A percentile compares a stretch with the other conserved stretches of the same genome.
phyloP scores from a whole-genome alignment of 73 alveolate genomes.

The Tetrahymena borealis region DNA sequence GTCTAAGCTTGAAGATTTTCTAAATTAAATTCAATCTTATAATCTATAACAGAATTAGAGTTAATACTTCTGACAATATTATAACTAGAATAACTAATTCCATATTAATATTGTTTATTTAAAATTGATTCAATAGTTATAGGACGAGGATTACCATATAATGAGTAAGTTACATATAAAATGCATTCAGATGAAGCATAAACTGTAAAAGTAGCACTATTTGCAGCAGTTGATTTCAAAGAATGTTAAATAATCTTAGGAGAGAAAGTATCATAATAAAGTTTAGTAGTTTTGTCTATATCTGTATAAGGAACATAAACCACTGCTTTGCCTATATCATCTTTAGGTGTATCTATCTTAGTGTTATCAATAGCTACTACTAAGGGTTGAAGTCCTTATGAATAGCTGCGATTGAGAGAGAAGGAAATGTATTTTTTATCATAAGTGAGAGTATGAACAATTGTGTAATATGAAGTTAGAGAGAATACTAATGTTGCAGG shows the following conservation, averaged over 20 bases:
- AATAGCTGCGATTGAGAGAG: not conserved
- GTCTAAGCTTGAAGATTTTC: not conserved
- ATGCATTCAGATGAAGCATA: too few species aligned
- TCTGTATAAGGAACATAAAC: too few species aligned
- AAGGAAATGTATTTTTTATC: not conserved
- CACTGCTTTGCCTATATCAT: not conserved
- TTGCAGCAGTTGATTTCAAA: too few species aligned
- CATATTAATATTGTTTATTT: not conserved
- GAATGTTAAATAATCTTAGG: too few species aligned
- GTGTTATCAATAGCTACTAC: not conserved
- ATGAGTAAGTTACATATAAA: not conserved
- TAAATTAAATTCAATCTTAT: not conserved
- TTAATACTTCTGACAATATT: not conserved
- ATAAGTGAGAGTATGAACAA: not conserved
- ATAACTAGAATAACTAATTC: not conserved
- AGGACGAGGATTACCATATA: not conserved
- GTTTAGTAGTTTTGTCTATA: too few species aligned
- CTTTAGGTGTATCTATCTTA: not conserved
- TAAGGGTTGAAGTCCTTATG: not conserved
- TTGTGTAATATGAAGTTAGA: not conserved
- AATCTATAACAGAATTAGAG: not conserved
- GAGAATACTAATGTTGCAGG: not conserved
- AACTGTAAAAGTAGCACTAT: too few species aligned
- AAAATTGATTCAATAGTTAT: not conserved
- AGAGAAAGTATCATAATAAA: too few species aligned